Percentiles rank a stretch among this genome's conserved stretches.
Conservation (phyloP, 768 basidiomycete species). For the Tylopilus sp. region DNA sequence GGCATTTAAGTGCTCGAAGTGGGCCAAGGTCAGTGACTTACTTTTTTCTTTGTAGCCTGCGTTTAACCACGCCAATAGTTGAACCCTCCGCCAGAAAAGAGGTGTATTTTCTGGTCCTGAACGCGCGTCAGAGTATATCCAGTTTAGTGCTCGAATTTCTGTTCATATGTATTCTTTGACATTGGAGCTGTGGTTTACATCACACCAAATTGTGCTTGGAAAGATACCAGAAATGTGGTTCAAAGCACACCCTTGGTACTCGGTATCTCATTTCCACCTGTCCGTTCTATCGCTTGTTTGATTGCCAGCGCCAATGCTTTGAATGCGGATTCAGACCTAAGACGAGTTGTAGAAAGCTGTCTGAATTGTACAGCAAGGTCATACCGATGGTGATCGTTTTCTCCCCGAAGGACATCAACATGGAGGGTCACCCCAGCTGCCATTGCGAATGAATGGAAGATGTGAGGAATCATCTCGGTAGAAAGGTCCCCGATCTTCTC, state of each 20-base stretch:
- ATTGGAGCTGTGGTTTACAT: background rate
- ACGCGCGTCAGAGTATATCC: background rate
- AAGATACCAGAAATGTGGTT: background rate
- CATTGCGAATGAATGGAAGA: slow-evolving; percentile 97
- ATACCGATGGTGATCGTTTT: slow-evolving; percentile 97
- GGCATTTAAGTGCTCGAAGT: slow-evolving; percentile 78
- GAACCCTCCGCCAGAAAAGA: slow-evolving; percentile 77
- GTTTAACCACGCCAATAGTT: slow-evolving; percentile 41
- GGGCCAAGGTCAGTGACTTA: slow-evolving; percentile 57
- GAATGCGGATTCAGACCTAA: slow-evolving; percentile 94
- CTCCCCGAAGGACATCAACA: slow-evolving; percentile 89
- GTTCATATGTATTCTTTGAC: slow-evolving; percentile 16
- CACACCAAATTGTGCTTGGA: background rate
- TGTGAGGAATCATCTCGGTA: slow-evolving; percentile 97
- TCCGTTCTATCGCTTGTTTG: slow-evolving; percentile 87
- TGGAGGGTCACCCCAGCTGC: slow-evolving; percentile 93
- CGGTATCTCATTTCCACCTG: slow-evolving; percentile 87
- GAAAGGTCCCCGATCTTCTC: slow-evolving; percentile 95
- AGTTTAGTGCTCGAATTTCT: slow-evolving; percentile 4
- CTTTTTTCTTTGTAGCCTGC: background rate
- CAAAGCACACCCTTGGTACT: slow-evolving; percentile 94
- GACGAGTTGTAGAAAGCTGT: background rate
- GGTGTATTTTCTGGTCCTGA: slow-evolving; percentile 78
- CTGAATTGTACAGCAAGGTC: slow-evolving; percentile 18
- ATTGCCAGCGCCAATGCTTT: slow-evolving; percentile 96